phyloP scores from a whole-genome alignment of 2,329 filamentous ascomycete species.

The Phialophora chinensis region DNA sequence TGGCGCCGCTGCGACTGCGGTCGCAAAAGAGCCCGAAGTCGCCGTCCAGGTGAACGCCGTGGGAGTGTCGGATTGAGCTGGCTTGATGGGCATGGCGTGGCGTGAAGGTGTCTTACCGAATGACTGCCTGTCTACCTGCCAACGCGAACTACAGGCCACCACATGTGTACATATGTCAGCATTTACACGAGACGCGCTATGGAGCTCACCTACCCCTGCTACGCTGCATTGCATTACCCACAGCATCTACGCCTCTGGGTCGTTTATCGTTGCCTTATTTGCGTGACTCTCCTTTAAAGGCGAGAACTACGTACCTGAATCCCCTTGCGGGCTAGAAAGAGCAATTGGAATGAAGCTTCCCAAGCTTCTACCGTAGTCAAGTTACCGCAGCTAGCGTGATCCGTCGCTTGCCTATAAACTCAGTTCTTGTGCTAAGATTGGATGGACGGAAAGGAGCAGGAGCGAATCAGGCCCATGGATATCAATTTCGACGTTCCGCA shows the following conservation, averaged over 20 bases:
- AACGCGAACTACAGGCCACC: not conserved
- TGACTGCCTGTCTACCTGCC: not conserved
- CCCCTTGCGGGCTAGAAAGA: not conserved
- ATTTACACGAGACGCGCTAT: too few species aligned
- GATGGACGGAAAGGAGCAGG: not conserved
- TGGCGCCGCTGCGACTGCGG: not conserved
- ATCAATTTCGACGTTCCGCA: not conserved
- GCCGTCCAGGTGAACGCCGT: not conserved
- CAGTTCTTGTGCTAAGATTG: not conserved
- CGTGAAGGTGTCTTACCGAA: not conserved
- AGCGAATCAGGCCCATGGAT: too few species aligned
- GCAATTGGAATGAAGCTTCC: not conserved
- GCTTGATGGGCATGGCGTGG: not conserved
- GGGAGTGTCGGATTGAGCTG: conserved; percentile 10
- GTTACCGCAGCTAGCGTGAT: not conserved
- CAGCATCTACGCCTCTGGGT: not conserved
- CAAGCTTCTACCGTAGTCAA: conserved; percentile 1
- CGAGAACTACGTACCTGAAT: not conserved
- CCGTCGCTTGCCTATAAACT: not conserved
- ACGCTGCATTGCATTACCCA: too few species aligned
- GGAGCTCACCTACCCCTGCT: too few species aligned
- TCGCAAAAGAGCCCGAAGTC: conserved; percentile 8
- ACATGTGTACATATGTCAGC: too few species aligned
- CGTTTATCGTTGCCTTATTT: not conserved
- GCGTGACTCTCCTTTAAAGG: too few species aligned